A percentile compares a stretch with the other conserved stretches of the same genome.
phyloP scores from a whole-genome alignment of 768 basidiomycete species.

The Flagelloscypha sp. region DNA sequence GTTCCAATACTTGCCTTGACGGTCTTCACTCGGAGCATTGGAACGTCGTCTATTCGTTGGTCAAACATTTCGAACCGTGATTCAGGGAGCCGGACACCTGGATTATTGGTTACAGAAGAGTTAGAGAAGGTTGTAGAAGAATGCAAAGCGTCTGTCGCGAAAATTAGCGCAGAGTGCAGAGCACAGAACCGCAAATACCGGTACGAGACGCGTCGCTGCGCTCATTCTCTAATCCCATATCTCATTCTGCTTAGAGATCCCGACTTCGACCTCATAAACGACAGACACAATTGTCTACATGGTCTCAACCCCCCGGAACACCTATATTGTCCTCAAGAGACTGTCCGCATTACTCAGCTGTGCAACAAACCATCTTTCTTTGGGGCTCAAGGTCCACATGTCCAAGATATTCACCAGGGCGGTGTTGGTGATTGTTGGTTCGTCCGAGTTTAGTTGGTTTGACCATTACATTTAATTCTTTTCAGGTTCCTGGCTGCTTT shows the following conservation, averaged over 20 bases:
- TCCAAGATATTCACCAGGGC: slow-evolving; percentile 42
- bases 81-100: too few species aligned
- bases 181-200: slow-evolving; percentile 43
- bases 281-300: slow-evolving; percentile 30
- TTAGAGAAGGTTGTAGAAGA: slow-evolving; percentile 36
- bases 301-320: slow-evolving; percentile 21
- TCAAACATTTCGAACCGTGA: too few species aligned
- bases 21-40: too few species aligned
- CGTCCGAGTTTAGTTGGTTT: too few species aligned
- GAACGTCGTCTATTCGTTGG: too few species aligned
- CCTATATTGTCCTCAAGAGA: slow-evolving; percentile 26
- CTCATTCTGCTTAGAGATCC: too few species aligned
- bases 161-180: slow-evolving; percentile 38
- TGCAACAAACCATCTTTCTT: slow-evolving; percentile 46
- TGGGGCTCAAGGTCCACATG: slow-evolving; percentile 28
- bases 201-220: slow-evolving; percentile 28
- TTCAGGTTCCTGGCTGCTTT: slow-evolving; percentile 36
- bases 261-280: slow-evolving; percentile 45
- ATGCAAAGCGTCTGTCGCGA: slow-evolving; percentile 34
- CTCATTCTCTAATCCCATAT: too few species aligned
- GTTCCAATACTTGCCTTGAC: too few species aligned
- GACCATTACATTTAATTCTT: too few species aligned
- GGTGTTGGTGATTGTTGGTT: slow-evolving; percentile 48
- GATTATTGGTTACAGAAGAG: slow-evolving; percentile 37
- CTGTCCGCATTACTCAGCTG: slow-evolving; percentile 41